Evolutionary conservation across 2,329 filamentous ascomycete genomes (phyloP), one percentile per base, ranked within the genome.

Genomic region (Cladosporium sp.): DNA sequence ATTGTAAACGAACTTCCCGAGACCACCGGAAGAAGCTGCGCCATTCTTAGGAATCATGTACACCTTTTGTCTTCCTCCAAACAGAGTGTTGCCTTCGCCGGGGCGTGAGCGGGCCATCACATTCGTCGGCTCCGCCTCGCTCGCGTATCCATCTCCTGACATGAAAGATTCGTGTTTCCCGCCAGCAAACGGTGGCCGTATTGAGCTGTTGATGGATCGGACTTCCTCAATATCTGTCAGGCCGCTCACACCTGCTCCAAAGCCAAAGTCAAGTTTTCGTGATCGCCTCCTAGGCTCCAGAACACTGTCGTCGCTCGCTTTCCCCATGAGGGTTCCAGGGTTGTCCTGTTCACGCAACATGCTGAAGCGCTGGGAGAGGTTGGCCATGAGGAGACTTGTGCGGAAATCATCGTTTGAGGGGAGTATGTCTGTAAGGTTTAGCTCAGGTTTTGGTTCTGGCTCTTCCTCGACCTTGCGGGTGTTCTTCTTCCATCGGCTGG

Each of bases 321-420:
- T 97, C 66, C 94, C 94, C 36, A 97, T 85, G 77, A 93, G 91
- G 1, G 92, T 94, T 68, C 83, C 90, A 1, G 94, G 94, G 74
- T 97, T 93, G 76, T 97, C 93, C 77, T 97, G 94, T 78, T 97
- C 94, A 73, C 92, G 85, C 36, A 98, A 82, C 94, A 98, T 98
- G 72, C 94, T 98, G 78, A 99, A 99, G 7, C 95, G 89, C 14
- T 93, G 92, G 0, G 94, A 98, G 4, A 99, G 85, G 51, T 93
- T 94, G 0, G 92, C 93, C 94, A 99, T 96, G 68, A 99, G 84
- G 66, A 99, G 82, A 82, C 95, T 98, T 3, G 95, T 99, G 66
- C 95, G 88, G 78, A 99, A 98, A 75, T 98, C 90, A 78, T 98
- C 92, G 57, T 83, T 89, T 0, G 93, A 85, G 1, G 95, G 95